A percentile compares a stretch with the other conserved stretches of the same genome.
These are phyloP conservation scores for Thermothelomyces thermophilus DNA, from an alignment of 2,329 filamentous ascomycete species.

Conservation along the genomic window DNA sequence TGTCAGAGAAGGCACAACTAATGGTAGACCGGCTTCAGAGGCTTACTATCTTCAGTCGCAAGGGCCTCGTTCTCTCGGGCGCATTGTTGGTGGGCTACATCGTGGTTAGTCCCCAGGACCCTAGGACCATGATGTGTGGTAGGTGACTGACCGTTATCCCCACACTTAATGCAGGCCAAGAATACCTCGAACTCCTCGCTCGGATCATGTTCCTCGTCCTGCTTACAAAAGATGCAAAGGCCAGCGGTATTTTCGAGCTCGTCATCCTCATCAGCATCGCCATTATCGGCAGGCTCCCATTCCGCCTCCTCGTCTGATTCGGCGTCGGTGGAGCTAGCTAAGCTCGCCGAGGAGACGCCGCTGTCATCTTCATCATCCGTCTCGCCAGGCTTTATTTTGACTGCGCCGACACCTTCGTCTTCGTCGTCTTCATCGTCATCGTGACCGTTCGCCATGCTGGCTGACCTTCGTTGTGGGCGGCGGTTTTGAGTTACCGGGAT, in stretches of 20 bases:
- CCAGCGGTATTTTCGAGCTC: slow-evolving; percentile 48
- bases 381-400: slow-evolving; percentile 50
- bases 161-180: slow-evolving; percentile 69
- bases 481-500: slow-evolving; percentile 16
- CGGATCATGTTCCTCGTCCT: slow-evolving; percentile 77
- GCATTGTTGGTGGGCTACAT: slow-evolving; percentile 81
- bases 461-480: slow-evolving; percentile 17
- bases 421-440: slow-evolving; percentile 36
- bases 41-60: slow-evolving; percentile 53
- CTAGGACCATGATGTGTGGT: slow-evolving; percentile 10
- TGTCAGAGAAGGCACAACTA: slow-evolving; percentile 21
- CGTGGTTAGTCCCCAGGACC: slow-evolving; percentile 22
- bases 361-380: slow-evolving; percentile 38
- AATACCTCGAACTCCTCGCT: slow-evolving; percentile 75
- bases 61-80: slow-evolving; percentile 65
- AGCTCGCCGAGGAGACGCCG: slow-evolving; percentile 27
- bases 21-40: background rate
- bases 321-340: slow-evolving; percentile 45
- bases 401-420: slow-evolving; percentile 50
- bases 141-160: slow-evolving; percentile 66
- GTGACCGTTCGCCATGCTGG: slow-evolving; percentile 14
- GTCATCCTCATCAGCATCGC: slow-evolving; percentile 48
- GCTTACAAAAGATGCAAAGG: slow-evolving; percentile 65
- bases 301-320: slow-evolving; percentile 52
- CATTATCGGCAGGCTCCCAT: slow-evolving; percentile 50